Percentiles rank a stretch among this genome's conserved stretches.
phyloP scores from a whole-genome alignment of 1,284 basidiomycete genomes.

The Ustilago loliicola region DNA sequence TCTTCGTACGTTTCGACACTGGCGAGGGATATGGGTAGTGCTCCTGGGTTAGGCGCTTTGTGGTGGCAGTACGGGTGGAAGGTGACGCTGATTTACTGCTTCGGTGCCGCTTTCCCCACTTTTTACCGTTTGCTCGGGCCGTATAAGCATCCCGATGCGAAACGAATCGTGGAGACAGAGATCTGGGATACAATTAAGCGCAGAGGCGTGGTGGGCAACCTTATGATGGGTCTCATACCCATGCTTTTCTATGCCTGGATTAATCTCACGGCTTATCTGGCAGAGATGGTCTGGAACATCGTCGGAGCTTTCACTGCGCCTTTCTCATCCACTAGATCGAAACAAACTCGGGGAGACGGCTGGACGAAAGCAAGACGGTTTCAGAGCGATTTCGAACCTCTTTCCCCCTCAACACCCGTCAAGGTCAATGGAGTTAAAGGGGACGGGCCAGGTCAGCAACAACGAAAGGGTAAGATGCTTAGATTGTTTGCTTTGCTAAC shows the following conservation, averaged over 20 bases:
- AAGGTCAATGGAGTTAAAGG: background rate
- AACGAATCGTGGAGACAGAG: slow-evolving; percentile 75
- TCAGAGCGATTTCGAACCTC: slow-evolving; percentile 40
- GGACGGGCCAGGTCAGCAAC: background rate
- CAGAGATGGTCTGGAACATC: slow-evolving; percentile 57
- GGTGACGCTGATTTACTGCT: slow-evolving; percentile 76
- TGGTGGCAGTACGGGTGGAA: slow-evolving; percentile 75
- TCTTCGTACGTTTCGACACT: slow-evolving; percentile 76
- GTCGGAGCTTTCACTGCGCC: slow-evolving; percentile 9
- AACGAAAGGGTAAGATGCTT: slow-evolving; percentile 28
- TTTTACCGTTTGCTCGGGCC: slow-evolving; percentile 78
- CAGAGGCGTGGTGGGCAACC: slow-evolving; percentile 76
- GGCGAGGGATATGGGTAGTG: slow-evolving; percentile 77
- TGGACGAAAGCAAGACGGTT: slow-evolving; percentile 24
- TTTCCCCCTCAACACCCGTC: background rate
- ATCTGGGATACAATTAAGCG: slow-evolving; percentile 78
- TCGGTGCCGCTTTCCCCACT: slow-evolving; percentile 76
- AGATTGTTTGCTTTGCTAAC: slow-evolving; percentile 45
- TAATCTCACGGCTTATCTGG: slow-evolving; percentile 68
- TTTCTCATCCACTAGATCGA: background rate
- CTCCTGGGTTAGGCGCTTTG: slow-evolving; percentile 74
- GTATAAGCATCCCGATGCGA: slow-evolving; percentile 69
- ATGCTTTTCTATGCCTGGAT: slow-evolving; percentile 72
- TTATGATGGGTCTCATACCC: slow-evolving; percentile 75
- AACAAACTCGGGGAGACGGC: background rate